phyloP scores from a whole-genome alignment of 257 asterid genomes.

The Petunia secreta region DNA sequence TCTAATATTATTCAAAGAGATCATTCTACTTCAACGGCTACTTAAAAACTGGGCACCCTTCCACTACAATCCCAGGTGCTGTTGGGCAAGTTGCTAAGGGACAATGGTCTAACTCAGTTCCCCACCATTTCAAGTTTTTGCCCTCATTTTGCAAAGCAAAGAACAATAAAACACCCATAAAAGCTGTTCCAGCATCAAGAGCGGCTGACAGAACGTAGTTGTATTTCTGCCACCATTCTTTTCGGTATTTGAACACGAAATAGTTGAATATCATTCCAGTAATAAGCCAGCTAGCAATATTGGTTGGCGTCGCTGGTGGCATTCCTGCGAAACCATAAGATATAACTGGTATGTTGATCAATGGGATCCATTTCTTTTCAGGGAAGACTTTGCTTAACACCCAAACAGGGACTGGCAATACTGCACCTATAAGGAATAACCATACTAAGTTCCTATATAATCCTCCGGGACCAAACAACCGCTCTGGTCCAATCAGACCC shows the following conservation, averaged over 20 bases:
- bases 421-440: conserved; percentile 85
- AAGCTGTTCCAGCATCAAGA: conserved; percentile 93
- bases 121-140: conserved; percentile 85
- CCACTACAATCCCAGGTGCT: conserved; percentile 69
- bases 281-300: conserved; percentile 85
- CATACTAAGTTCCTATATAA: conserved; percentile 83
- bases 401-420: conserved; percentile 90
- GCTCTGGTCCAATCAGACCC: conserved; percentile 83
- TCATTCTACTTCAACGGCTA: conserved; percentile 27
- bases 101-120: conserved; percentile 78
- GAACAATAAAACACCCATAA: conserved; percentile 86
- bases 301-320: conserved; percentile 98
- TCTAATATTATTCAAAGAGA: not conserved
- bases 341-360: conserved; percentile 86
- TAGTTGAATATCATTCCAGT: conserved; percentile 83
- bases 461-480: conserved; percentile 77
- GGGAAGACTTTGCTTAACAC: conserved; percentile 74
- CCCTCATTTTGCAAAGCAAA: conserved; percentile 78
- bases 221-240: conserved; percentile 88
- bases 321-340: conserved; percentile 91
- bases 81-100: conserved; percentile 94
- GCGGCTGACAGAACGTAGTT: conserved; percentile 92
- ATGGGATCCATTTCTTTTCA: conserved; percentile 81
- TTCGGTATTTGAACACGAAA: conserved; percentile 74
- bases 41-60: conserved; percentile 80